phyloP scores from a whole-genome alignment of 2,329 filamentous ascomycete genomes.

The Epichloe uncinata region DNA sequence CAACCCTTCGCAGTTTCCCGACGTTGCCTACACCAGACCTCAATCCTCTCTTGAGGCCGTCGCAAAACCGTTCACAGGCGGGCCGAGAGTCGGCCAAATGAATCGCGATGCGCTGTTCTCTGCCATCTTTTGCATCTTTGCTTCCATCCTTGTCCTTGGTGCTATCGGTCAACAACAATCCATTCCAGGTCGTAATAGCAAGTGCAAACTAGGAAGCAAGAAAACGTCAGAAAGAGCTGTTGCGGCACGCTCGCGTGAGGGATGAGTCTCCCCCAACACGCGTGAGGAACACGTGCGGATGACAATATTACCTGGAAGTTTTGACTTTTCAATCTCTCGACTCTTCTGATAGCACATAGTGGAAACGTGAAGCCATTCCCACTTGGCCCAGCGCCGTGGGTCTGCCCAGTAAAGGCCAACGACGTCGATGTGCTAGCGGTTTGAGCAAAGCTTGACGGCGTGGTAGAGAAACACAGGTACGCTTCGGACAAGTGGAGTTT shows the following conservation, averaged over 20 bases:
- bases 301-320: conserved; percentile 50
- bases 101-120: conserved; percentile 78
- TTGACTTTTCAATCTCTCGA: conserved; percentile 86
- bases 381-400: conserved; percentile 80
- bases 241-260: not conserved
- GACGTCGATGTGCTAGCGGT: conserved; percentile 69
- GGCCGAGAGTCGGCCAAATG: conserved; percentile 81
- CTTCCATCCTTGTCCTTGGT: conserved; percentile 33
- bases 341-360: conserved; percentile 77
- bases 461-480: conserved; percentile 93
- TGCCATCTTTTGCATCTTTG: conserved; percentile 30
- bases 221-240: not conserved
- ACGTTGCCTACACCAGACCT: conserved; percentile 80
- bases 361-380: conserved; percentile 95
- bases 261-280: not conserved
- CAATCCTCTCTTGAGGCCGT: conserved; percentile 82
- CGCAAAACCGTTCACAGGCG: conserved; percentile 89
- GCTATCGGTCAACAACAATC: conserved; percentile 45
- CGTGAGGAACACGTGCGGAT: not conserved
- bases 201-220: conserved; percentile 56
- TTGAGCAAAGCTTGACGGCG: conserved; percentile 73
- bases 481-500: conserved; percentile 89
- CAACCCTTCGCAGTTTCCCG: conserved; percentile 67
- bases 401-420: conserved; percentile 80
- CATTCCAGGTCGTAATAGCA: conserved; percentile 91